phyloP scores from a whole-genome alignment of 2,329 filamentous ascomycete species.

The Penicillium sp. region DNA sequence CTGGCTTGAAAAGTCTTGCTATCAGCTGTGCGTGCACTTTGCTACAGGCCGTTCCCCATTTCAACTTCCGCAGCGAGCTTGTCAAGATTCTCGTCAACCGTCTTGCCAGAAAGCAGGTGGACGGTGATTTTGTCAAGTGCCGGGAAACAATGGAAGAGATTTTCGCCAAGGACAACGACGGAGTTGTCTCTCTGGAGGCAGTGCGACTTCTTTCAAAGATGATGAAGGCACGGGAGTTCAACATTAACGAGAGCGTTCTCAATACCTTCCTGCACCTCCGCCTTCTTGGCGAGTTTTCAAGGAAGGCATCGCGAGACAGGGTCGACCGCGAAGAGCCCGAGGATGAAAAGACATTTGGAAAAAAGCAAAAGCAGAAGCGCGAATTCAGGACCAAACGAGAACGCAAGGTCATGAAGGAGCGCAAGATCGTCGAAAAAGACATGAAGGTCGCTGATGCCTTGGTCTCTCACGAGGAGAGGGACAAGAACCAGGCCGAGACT shows the following conservation, averaged over 20 bases:
- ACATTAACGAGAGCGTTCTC: conserved; percentile 75
- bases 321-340: conserved; percentile 57
- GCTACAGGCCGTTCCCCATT: conserved; percentile 78
- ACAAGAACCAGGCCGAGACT: conserved; percentile 91
- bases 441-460: conserved; percentile 87
- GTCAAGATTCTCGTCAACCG: conserved; percentile 82
- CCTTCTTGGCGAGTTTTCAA: conserved; percentile 77
- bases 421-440: conserved; percentile 83
- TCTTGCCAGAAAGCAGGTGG: conserved; percentile 64
- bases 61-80: conserved; percentile 89
- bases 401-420: conserved; percentile 76
- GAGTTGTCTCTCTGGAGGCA: conserved; percentile 78
- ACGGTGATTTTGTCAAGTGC: conserved; percentile 72
- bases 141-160: conserved; percentile 71
- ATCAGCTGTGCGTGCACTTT: conserved; percentile 81
- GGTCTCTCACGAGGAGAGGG: conserved; percentile 85
- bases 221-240: conserved; percentile 83
- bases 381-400: conserved; percentile 85
- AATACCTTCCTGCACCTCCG: conserved; percentile 89
- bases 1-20: conserved; percentile 62
- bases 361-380: conserved; percentile 66
- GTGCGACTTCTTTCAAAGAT: conserved; percentile 82
- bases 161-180: conserved; percentile 84
- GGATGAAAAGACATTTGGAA: conserved; percentile 41
- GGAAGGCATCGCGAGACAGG: conserved; percentile 71